Conservation (phyloP, 441 rosid species). For the Viola pubescens region DNA sequence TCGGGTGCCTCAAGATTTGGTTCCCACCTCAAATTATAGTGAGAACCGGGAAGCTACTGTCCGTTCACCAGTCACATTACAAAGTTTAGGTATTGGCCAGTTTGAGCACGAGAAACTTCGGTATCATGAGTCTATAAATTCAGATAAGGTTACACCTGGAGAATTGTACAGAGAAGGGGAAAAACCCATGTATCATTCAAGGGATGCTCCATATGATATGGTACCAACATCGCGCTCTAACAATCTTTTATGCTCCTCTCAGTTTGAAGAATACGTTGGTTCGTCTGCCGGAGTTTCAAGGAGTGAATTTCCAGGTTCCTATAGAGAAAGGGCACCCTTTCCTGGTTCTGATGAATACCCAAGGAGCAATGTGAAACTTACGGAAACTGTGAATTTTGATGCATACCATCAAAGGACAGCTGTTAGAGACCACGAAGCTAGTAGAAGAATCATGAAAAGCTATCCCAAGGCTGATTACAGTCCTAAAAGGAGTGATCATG, state of each 20-base stretch:
- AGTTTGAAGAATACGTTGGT: constrained; percentile 26
- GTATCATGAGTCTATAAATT: constrained; percentile 28
- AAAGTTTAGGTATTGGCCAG: constrained; percentile 20
- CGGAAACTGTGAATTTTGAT: constrained; percentile 26
- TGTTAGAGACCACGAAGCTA: constrained; percentile 26
- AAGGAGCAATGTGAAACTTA: constrained; percentile 26
- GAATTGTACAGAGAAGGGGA: constrained; percentile 29
- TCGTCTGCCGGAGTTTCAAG: constrained; percentile 30
- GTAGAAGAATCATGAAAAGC: constrained; percentile 21
- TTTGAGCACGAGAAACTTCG: constrained; percentile 30
- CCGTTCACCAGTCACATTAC: constrained; percentile 20
- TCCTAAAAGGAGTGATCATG: constrained; percentile 29
- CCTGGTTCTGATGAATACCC: constrained; percentile 32
- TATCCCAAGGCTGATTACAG: constrained; percentile 24
- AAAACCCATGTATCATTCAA: constrained; percentile 24
- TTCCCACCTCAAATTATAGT: constrained; percentile 26
- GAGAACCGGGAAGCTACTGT: constrained; percentile 21
- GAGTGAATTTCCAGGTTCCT: constrained; percentile 28
- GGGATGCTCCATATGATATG: constrained; percentile 24
- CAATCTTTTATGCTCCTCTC: constrained; percentile 22
- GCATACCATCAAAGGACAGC: constrained; percentile 25
- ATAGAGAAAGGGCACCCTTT: constrained; percentile 26
- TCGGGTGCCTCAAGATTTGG: constrained; percentile 23
- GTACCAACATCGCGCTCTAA: constrained; percentile 28
- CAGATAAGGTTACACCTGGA: constrained; percentile 19